Percentiles rank a stretch among this genome's conserved stretches.
phyloP scores from a whole-genome alignment of 2,329 filamentous ascomycete species.

The Aphanoascus verrucosus region DNA sequence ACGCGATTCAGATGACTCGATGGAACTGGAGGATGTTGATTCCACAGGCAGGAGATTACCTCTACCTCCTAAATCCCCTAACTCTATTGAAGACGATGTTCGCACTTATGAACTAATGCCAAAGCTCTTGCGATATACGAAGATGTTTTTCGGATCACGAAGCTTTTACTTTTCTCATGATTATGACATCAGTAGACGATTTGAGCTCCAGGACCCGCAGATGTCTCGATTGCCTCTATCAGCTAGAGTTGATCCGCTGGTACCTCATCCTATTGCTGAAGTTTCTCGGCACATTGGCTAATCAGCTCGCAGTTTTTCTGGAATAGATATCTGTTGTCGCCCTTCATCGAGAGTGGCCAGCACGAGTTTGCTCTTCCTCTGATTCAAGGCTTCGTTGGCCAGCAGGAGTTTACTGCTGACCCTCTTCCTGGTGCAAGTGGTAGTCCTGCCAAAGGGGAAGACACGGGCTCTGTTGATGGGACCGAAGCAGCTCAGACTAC shows the following conservation, averaged over 20 bases:
- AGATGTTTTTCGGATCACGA: slow-evolving; percentile 70
- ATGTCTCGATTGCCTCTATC: slow-evolving; percentile 52
- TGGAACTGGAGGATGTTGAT: slow-evolving; percentile 17
- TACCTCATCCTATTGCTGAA: slow-evolving; percentile 24
- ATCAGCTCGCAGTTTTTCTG: slow-evolving; percentile 59
- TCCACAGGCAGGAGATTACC: slow-evolving; percentile 5
- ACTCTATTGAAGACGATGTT: slow-evolving; percentile 17
- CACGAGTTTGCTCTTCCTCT: slow-evolving; percentile 65
- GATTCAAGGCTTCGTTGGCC: slow-evolving; percentile 90
- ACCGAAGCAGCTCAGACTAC: slow-evolving; percentile 19
- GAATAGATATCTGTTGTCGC: slow-evolving; percentile 65
- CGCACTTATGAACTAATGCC: slow-evolving; percentile 56
- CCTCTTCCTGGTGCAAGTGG: slow-evolving; percentile 17
- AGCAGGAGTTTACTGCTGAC: slow-evolving; percentile 67
- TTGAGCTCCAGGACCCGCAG: slow-evolving; percentile 33
- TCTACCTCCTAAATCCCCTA: neutral
- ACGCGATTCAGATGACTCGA: slow-evolving; percentile 4
- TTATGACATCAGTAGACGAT: slow-evolving; percentile 69
- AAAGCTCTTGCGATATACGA: slow-evolving; percentile 72
- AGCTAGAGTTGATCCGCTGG: slow-evolving; percentile 58
- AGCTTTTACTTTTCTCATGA: slow-evolving; percentile 97
- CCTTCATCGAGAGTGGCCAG: slow-evolving; percentile 64
- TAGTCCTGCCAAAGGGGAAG: slow-evolving; percentile 11
- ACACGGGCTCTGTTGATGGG: slow-evolving; percentile 19
- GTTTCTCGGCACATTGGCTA: neutral